Evolutionary conservation across 2,329 filamentous ascomycete genomes (phyloP).

Genomic region (Plenodomus biglobosus): DNA sequence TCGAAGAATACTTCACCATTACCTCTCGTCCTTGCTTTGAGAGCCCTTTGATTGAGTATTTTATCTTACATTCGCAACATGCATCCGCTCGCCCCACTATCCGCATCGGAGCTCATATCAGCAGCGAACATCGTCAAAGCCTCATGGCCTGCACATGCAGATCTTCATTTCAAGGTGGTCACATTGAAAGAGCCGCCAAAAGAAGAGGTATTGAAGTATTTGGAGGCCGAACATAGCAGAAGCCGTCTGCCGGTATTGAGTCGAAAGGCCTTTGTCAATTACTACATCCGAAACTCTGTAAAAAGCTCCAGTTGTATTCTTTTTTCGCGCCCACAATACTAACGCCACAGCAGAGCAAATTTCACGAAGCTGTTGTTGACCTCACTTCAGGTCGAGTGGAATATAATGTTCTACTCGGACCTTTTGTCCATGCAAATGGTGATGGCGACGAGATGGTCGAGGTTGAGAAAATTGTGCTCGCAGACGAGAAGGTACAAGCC

Average conservation of each 20-base stretch:
- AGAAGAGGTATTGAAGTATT: slow-evolving; percentile 59
- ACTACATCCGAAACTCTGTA: slow-evolving; percentile 63
- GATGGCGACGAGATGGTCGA: slow-evolving; percentile 63
- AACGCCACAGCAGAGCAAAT: slow-evolving; percentile 54
- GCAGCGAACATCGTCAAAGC: slow-evolving; percentile 54
- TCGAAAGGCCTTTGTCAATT: slow-evolving; percentile 59
- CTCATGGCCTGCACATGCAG: slow-evolving; percentile 58
- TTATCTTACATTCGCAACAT: not conserved
- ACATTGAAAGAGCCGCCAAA: slow-evolving; percentile 68
- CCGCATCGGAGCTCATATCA: slow-evolving; percentile 58
- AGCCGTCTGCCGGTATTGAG: slow-evolving; percentile 54
- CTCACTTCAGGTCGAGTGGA: slow-evolving; percentile 55
- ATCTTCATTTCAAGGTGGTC: slow-evolving; percentile 67
- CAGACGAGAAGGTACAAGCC: slow-evolving; percentile 58
- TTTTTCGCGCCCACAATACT: not conserved
- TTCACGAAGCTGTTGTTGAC: slow-evolving; percentile 63
- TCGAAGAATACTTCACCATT: no score
- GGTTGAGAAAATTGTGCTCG: slow-evolving; percentile 59
- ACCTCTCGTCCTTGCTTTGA: no score
- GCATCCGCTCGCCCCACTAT: slow-evolving; percentile 65
- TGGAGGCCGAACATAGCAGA: slow-evolving; percentile 62
- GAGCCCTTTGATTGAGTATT: not conserved
- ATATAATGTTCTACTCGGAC: slow-evolving; percentile 60
- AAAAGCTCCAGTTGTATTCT: slow-evolving; percentile 35
- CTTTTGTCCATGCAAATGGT: slow-evolving; percentile 58